Conservation (phyloP, 805 yeast genomes). For the Monosporozyma servazzii region DNA sequence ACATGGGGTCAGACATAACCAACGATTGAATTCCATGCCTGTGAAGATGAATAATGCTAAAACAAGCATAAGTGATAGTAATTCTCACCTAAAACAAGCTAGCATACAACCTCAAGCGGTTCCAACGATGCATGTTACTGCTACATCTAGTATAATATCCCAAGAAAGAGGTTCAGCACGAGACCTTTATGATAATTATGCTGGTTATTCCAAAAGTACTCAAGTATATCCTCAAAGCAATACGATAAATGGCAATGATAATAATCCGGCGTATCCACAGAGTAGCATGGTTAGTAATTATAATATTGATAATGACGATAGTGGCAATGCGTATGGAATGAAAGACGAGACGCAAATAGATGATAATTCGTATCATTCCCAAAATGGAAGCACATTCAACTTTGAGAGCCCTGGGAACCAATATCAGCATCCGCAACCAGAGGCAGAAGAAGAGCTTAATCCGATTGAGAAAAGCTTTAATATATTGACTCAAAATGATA, state of each 20-base stretch:
- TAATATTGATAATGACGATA: background rate
- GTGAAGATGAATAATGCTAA: background rate
- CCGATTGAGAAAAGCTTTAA: conserved; percentile 27
- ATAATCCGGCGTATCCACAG: background rate
- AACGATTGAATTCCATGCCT: background rate
- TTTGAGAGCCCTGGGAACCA: background rate
- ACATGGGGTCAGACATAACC: background rate
- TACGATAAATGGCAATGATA: background rate
- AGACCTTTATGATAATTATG: background rate
- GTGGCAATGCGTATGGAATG: background rate
- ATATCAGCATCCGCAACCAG: background rate
- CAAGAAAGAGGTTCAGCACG: background rate
- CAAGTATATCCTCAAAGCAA: background rate
- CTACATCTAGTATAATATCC: background rate
- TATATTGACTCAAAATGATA: conserved; percentile 24
- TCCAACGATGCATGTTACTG: background rate
- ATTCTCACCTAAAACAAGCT: background rate
- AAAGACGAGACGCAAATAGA: background rate
- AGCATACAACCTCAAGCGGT: background rate
- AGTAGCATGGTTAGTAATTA: background rate
- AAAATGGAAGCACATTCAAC: background rate
- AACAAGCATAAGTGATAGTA: background rate
- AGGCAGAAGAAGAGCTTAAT: conserved; percentile 8
- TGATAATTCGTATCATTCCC: background rate
- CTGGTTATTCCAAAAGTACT: background rate